Base-by-base conservation (phyloP, 208 protist genomes). In the Crithidia bombi region DNA sequence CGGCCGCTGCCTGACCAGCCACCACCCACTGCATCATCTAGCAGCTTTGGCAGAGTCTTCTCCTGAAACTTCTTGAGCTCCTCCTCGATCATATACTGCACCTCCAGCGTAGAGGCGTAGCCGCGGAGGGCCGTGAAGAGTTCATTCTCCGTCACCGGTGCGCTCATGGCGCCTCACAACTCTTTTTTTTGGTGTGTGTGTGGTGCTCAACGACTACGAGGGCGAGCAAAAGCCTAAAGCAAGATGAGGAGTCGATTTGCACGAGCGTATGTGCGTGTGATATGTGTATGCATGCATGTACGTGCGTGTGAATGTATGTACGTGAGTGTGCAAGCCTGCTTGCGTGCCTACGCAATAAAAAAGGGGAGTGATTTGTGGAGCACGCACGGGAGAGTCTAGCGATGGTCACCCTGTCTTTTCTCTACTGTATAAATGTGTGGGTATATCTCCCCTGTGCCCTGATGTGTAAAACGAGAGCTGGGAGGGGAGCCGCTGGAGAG, bases 41-140 rank as follows among this genome's bases (percentile, higher is more conserved):
- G 35, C 26, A 75, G 25, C 11, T 26, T 38, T 30, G 51, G 55
- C 35, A 82, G 66, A 17, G 59, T 52, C 63, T 78, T 80, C 67
- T 76, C 21, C 38, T 69, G 59, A 38, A 78, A 78, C 56, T 65
- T 75, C 50, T 78, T 67, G 32, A 86, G 23, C 32, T 76, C 58
- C 55, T 83, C 63, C 58, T 91, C 86, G 50, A 88, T 88, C 75
- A 91, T 84, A 30, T 70, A 73, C 73, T 88, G 75, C 38, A 88
- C 86, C 62, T 91, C 86, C 7, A 83, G 65, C 19, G 68, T 79
- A 26, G 86, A 85, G 46, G 82, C 47, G 59, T 81, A 88, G 49
- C 75, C 71, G 23, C 73, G 62, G 39, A 88, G 61, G 11, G 74
- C 39, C 19, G 50, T 36, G 66, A 80, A 83, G n/a, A 91, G 61